A percentile compares a stretch with the other conserved stretches of the same genome.
Conservation (phyloP, 73 alveolate genomes). For the Paramecium bursaria region DNA sequence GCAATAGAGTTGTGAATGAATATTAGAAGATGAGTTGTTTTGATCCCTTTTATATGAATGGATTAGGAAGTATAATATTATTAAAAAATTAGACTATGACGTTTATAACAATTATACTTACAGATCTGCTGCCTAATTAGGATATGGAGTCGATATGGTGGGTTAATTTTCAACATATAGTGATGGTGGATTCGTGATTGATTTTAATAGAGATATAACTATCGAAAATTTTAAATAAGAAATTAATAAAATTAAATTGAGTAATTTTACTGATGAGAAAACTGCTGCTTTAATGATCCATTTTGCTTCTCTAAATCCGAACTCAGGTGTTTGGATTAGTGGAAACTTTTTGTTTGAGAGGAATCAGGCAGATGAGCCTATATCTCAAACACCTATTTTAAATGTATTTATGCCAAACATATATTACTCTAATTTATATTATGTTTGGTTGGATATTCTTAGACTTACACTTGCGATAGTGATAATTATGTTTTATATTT, state of each 20-base stretch:
- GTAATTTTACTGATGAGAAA: background rate
- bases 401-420: conserved; percentile 27
- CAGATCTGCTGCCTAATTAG: conserved; percentile 27
- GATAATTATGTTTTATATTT: background rate
- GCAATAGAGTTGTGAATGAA: conserved; percentile 26
- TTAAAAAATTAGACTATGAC: background rate
- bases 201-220: conserved; percentile 50
- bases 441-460: conserved; percentile 3
- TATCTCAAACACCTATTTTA: conserved; percentile 15
- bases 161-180: conserved; percentile 24
- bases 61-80: background rate
- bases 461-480: conserved; percentile 11
- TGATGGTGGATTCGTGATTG: conserved; percentile 48
- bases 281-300: conserved; percentile 23
- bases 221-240: conserved; percentile 17
- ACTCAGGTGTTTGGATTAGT: conserved; percentile 1
- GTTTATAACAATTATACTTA: background rate
- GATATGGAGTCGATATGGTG: background rate
- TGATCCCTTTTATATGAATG: background rate
- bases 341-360: conserved; percentile 36
- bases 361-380: background rate
- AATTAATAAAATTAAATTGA: background rate
- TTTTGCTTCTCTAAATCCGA: conserved; percentile 13
- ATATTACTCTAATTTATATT: conserved; percentile 14
- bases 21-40: conserved; percentile 25